Conservation (phyloP, 345 rosid genomes). For the Dovyalis caffra region DNA sequence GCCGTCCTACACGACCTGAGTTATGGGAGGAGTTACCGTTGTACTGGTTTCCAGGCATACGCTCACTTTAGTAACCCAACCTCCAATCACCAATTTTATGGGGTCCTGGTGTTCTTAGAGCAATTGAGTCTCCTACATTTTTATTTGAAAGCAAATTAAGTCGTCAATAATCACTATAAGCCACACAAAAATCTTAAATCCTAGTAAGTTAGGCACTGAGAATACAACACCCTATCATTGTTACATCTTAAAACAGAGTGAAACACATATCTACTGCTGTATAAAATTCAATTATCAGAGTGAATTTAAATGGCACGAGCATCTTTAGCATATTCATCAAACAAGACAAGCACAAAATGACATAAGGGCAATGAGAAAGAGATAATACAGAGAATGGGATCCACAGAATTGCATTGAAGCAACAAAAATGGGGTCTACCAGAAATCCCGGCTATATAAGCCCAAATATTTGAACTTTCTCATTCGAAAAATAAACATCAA, state of each 20-base stretch:
- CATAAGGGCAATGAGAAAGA: slow-evolving; percentile 24
- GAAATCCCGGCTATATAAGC: slow-evolving; percentile 18
- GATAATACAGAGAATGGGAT: slow-evolving; percentile 48
- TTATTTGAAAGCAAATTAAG: slow-evolving; percentile 27
- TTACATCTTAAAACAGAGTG: slow-evolving; percentile 22
- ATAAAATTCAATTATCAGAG: slow-evolving; percentile 18
- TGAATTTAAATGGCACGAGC: slow-evolving; percentile 23
- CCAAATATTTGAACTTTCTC: slow-evolving; percentile 6
- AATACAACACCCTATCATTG: not conserved
- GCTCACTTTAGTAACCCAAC: slow-evolving; percentile 49
- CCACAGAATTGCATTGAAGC: slow-evolving; percentile 48
- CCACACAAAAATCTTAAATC: slow-evolving; percentile 28
- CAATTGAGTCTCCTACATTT: slow-evolving; percentile 53
- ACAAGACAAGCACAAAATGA: slow-evolving; percentile 24
- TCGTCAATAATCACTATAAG: slow-evolving; percentile 9
- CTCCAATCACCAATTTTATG: slow-evolving; percentile 26
- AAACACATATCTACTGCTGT: slow-evolving; percentile 26
- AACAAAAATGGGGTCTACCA: slow-evolving; percentile 32
- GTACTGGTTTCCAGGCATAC: slow-evolving; percentile 94
- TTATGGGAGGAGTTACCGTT: slow-evolving; percentile 57
- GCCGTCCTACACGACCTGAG: slow-evolving; percentile 65
- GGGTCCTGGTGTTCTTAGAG: slow-evolving; percentile 21
- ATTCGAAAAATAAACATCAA: not conserved
- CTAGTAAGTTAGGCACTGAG: slow-evolving; percentile 10
- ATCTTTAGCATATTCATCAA: slow-evolving; percentile 15